Base-by-base conservation (phyloP, 106 monocot species). In the Amphibolis antarctica region DNA sequence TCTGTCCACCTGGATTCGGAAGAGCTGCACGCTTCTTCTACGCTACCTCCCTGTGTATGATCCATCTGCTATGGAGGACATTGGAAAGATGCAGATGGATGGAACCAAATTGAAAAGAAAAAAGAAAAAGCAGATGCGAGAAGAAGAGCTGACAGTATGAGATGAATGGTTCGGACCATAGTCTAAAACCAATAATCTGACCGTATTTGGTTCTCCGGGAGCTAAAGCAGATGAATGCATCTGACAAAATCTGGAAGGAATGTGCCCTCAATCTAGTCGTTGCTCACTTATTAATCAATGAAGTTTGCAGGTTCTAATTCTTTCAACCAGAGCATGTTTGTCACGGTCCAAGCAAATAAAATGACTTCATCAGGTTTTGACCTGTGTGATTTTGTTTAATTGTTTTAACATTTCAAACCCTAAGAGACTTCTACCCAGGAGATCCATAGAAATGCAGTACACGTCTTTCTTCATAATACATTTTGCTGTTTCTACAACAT, bases 21-120 rank as follows among this genome's bases (percentile, higher is more conserved):
- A 31, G 63, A 63, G 27, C 46, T 63, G 46, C 63, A 63, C 24
- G 46, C 46, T 63, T 63, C 63, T 63, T 45, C 63, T n/a, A 6
- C 25, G 15, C 26, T 21, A 46, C 63, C 15, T 12, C 24, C 15
- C 14, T 45, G 22, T 1, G 22, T 14, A 21, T 63, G 46, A 63
- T 63, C 63, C 63, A 63, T 63, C 17, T 15, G 19, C 60, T 60
- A 42, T 18, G 12, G 42, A 60, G 17, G 19, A 60, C n/a, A n/a
- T n/a, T n/a, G n/a, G n/a, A n/a, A n/a, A n/a, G n/a, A n/a, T n/a
- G n/a, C n/a, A n/a, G n/a, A n/a, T n/a, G n/a, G n/a, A n/a, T n/a
- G n/a, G n/a, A n/a, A n/a, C n/a, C n/a, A n/a, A n/a, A n/a, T n/a
- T n/a, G n/a, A n/a, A n/a, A n/a, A n/a, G n/a, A n/a, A n/a, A n/a